These are phyloP conservation scores for Beauveria bassiana DNA, from an alignment of 2,329 filamentous ascomycete species.

Conservation along the genomic window DNA sequence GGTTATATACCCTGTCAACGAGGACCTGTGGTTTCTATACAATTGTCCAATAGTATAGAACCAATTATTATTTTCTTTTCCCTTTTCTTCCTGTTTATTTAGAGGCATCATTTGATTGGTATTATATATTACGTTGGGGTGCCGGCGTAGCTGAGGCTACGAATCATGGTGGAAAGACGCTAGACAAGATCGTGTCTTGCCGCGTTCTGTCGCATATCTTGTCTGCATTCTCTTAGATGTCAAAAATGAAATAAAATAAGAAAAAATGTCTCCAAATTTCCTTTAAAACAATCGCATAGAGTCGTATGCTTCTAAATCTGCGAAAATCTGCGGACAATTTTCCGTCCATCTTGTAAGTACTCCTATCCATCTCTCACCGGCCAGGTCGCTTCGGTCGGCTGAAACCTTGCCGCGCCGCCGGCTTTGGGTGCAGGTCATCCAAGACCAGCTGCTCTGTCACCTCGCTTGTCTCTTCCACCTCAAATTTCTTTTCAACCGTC, in stretches of 20 bases:
- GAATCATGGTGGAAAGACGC: neutral
- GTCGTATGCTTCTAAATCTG: neutral
- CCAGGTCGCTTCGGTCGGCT: conserved; percentile 74
- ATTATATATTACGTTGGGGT: neutral
- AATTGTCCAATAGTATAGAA: neutral
- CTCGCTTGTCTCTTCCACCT: conserved; percentile 60
- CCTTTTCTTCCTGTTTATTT: neutral
- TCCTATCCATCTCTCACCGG: conserved; percentile 32
- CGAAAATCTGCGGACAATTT: neutral
- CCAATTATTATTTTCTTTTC: neutral
- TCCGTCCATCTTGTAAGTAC: neutral
- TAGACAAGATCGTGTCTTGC: neutral
- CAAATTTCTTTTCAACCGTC: conserved; percentile 61
- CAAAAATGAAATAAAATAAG: neutral
- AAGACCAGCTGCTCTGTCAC: conserved; percentile 59
- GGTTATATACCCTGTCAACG: conserved; percentile 6
- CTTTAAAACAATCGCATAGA: neutral
- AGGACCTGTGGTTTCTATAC: neutral
- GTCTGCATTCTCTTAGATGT: neutral
- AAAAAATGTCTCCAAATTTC: neutral
- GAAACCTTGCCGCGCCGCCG: conserved; percentile 60
- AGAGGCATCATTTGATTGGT: neutral
- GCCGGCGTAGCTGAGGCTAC: no score
- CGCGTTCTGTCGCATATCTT: neutral
- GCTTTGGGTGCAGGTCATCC: conserved; percentile 61